Evolutionary conservation across 176 grass and related monocot species (phyloP).

Genomic region (Rhynchospora breviuscula): DNA sequence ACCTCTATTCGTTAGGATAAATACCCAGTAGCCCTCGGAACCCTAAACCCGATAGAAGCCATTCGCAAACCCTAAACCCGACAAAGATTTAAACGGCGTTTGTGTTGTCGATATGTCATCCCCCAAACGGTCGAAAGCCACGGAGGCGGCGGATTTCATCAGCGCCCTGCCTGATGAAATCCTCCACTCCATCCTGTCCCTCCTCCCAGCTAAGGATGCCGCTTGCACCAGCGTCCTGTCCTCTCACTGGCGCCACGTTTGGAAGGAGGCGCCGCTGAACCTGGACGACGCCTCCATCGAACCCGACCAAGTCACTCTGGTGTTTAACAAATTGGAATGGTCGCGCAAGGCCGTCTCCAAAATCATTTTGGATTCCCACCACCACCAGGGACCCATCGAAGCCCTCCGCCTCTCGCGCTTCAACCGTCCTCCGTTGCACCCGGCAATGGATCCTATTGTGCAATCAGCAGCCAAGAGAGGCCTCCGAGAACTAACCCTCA

Average conservation of each 20-base stretch:
- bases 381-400: background rate
- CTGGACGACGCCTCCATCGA: background rate
- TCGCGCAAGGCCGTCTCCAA: background rate
- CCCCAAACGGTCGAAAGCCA: no score
- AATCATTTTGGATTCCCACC: background rate
- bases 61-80: no score
- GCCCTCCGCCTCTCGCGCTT: background rate
- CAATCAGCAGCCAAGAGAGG: background rate
- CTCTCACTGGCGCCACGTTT: background rate
- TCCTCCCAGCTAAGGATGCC: background rate
- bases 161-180: background rate
- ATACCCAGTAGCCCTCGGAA: no score
- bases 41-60: no score
- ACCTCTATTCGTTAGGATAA: no score
- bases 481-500: background rate
- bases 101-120: no score
- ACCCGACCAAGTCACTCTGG: background rate
- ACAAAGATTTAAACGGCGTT: no score
- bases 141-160: background rate
- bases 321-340: no score
- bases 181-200: background rate
- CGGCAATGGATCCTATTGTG: background rate
- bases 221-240: constrained; percentile 15
- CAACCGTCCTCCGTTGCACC: no score
- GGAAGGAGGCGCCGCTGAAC: background rate